A percentile compares a stretch with the other conserved stretches of the same genome.
These are phyloP conservation scores for Lipomyces orientalis DNA, from an alignment of 805 yeast genomes.

Conservation along the genomic window DNA sequence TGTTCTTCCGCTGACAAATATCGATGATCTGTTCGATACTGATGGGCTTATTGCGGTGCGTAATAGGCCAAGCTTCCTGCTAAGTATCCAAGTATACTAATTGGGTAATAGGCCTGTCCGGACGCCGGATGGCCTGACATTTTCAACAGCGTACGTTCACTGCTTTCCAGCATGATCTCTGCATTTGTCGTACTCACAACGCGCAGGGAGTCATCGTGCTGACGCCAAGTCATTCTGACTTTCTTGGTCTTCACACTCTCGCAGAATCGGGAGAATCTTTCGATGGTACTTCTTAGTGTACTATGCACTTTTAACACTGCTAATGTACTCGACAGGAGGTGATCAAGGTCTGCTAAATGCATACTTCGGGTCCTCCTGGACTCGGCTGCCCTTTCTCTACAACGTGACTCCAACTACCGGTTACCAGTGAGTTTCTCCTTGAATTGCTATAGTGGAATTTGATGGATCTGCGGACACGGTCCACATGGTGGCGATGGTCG, in stretches of 20 bases:
- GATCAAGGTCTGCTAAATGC: conserved; percentile 90
- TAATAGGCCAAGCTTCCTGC: background rate
- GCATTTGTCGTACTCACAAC: conserved; percentile 5
- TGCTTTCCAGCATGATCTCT: background rate
- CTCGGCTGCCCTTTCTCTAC: conserved; percentile 74
- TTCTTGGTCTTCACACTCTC: conserved; percentile 48
- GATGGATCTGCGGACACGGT: background rate
- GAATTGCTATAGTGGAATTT: background rate
- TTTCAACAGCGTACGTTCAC: conserved; percentile 65
- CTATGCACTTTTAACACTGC: background rate
- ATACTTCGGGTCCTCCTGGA: conserved; percentile 67
- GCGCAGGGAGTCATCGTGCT: conserved; percentile 60
- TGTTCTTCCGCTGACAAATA: conserved; percentile 51
- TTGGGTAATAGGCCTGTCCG: conserved; percentile 59
- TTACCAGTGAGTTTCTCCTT: conserved; percentile 60
- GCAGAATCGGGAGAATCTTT: conserved; percentile 53
- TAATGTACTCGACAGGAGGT: conserved; percentile 49
- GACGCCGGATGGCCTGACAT: conserved; percentile 94
- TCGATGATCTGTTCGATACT: conserved; percentile 45
- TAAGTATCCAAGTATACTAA: background rate
- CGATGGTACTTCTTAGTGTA: conserved; percentile 58
- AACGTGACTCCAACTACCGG: conserved; percentile 74
- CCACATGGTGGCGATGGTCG: background rate
- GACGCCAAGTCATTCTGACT: conserved; percentile 57
- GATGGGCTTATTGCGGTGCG: conserved; percentile 42